Base-by-base conservation (phyloP, 2,329 filamentous ascomycete genomes). In the Xylariaceae sp. region DNA sequence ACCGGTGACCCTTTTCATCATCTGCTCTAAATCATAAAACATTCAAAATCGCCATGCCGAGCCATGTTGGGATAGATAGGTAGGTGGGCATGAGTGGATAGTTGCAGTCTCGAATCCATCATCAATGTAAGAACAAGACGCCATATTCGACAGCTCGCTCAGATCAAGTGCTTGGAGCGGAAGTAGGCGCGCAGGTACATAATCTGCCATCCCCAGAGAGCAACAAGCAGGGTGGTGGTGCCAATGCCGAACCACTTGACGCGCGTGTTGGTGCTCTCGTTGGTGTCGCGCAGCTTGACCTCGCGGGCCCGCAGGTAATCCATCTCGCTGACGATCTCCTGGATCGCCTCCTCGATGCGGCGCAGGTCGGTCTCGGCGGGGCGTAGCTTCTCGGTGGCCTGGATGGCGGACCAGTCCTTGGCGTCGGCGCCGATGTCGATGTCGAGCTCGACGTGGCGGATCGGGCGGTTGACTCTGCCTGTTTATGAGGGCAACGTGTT, bases 221-320 rank as follows among this genome's bases (percentile, higher is more conserved):
- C 89, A 61, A 97, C 79, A 63, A 99, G 77, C 79, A 97, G 87
- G 57, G 90, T 88, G 76, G 96, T 97, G 28, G 93, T 97, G 60
- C 86, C 84, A 70, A 97, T 86, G 45, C 93, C 93, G 74, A 99
- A 99, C 91, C 90, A 97, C 80, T 97, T 99, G 67, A 99, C 94
- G 54, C 94, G 84, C 75, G 89, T 94, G 76, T 99, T 99, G 61
- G 94, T 99, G 80, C 93, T 97, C 86, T 99, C 94, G 74, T 99
- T 99, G 63, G 94, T 99, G 76, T 99, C 93, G 71, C 94, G 82
- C 64, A 99, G 82, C 79, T 90, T 96, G 82, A 96, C 91, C 80
- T 99, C 94, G 64, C 94, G 84, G 38, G 73, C 66, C 60, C 94
- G 84, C 64, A 99, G 83, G 75, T 97, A 99, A 60, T 97, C 93